Evolutionary conservation across 176 grass and related monocot species (phyloP).

Genomic region (Triticum timopheevii): DNA sequence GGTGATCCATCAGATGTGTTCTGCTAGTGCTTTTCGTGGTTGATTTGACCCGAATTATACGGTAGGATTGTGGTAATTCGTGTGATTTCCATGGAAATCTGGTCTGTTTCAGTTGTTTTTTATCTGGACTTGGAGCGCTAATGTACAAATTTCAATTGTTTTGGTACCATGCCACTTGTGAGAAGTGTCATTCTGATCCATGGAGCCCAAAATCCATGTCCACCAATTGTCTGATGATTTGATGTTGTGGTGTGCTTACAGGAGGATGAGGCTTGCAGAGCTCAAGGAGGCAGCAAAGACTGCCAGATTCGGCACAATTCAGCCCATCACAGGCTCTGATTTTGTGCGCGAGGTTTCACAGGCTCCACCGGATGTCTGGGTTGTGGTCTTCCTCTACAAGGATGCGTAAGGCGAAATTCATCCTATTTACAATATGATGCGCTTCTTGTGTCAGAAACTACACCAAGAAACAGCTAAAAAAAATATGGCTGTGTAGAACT

Average conservation of each 20-base stretch:
- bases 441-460: not conserved
- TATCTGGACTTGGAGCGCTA: not conserved
- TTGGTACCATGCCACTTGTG: not conserved
- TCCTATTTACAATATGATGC: not conserved
- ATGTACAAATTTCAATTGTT: not conserved
- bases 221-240: not conserved
- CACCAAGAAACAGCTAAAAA: not conserved
- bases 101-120: not conserved
- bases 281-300: conserved; percentile 72
- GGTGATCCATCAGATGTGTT: no score
- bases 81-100: not conserved
- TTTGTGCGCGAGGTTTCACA: conserved; percentile 97
- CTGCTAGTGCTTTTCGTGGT: not conserved
- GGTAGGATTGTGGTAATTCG: not conserved
- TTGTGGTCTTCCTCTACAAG: conserved; percentile 96
- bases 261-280: conserved; percentile 88
- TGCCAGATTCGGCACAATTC: conserved; percentile 54
- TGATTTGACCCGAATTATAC: not conserved
- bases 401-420: conserved; percentile 53
- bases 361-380: conserved; percentile 81
- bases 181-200: no score
- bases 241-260: conserved; percentile 22
- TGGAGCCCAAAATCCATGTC: not conserved
- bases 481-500: not conserved
- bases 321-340: conserved; percentile 78